Conservation (phyloP, 352 stramenopile species). For the Phytophthora pinifolia region DNA sequence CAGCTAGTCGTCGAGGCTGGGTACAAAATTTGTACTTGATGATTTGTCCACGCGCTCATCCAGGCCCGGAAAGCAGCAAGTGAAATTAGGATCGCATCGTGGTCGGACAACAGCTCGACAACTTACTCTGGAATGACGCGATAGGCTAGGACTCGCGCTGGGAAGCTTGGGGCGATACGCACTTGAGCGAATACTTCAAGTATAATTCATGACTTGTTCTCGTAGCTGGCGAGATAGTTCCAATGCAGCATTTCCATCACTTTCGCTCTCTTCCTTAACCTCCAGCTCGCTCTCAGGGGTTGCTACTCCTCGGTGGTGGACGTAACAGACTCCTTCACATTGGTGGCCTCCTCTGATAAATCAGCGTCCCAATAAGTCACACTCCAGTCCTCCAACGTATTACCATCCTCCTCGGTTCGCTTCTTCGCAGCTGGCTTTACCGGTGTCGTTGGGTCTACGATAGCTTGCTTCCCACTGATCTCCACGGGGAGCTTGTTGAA, state of each 20-base stretch:
- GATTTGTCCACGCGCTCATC: conserved; percentile 90
- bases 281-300: conserved; percentile 5
- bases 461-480: conserved; percentile 39
- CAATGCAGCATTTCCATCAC: conserved; percentile 13
- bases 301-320: not conserved
- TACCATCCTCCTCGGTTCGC: not conserved
- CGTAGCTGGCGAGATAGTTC: conserved; percentile 41
- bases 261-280: conserved; percentile 26
- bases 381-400: conserved; percentile 50
- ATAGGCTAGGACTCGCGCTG: conserved; percentile 78
- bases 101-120: conserved; percentile 62
- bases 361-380: conserved; percentile 78
- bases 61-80: conserved; percentile 55
- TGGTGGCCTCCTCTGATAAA: conserved; percentile 34
- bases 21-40: too few relatives aligned
- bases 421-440: conserved; percentile 8
- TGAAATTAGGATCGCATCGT: conserved; percentile 95
- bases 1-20: conserved; percentile 95
- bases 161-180: conserved; percentile 42
- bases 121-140: conserved; percentile 77
- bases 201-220: conserved; percentile 35
- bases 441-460: conserved; percentile 14
- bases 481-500: conserved; percentile 51
- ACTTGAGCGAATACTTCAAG: conserved; percentile 36
- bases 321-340: conserved; percentile 2